Evolutionary conservation across 331 rosid species (phyloP), one percentile per base, ranked within the genome.

Genomic region (Malus hybrid): DNA sequence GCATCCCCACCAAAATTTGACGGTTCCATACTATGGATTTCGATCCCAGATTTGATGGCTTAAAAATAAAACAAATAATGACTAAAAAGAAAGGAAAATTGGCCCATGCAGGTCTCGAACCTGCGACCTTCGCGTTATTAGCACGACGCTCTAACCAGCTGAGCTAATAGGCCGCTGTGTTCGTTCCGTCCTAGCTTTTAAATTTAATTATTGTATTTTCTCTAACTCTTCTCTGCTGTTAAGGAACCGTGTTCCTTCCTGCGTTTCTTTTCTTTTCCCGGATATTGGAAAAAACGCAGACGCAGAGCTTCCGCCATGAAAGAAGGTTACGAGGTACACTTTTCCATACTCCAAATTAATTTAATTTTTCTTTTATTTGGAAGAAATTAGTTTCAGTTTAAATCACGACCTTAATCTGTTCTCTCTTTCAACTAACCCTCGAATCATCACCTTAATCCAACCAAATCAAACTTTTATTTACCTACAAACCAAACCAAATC

Each of bases 131-230:
- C 87, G 86, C 90, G 83, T 89, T 89, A 89, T 91, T 93, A 93
- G 91, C 91, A 91, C 93, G 90, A 91, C 86, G 89, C 91, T 93
- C 92, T 90, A 93, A 93, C 96, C 93, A 87, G 22, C 89, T 89
- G 96, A 93, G 91, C 95, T 87, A 93, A 90, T 90, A 79, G 88
- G 91, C 91, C 95, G 6, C 4, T 9, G 44, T 36, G 44, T 2
- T 36, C 11, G 0, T 8, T 36, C 0, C 1, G 1, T 2, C 11
- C 11, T 36, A 36, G 44, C 3, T 36, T 8, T 36, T 8, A 36
- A 8, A 36, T 36, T 36, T 36, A 36, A 36, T 8, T 7, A 8
- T 36, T 2, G 1, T 36, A 36, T 36, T 36, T 36, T 36, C 42
- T 36, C 42, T 7, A 36, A 36, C 44, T 36, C 44, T 36, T 1